Base-by-base conservation (phyloP, 2,329 filamentous ascomycete species). In the Aspergillus transmontanensis region DNA sequence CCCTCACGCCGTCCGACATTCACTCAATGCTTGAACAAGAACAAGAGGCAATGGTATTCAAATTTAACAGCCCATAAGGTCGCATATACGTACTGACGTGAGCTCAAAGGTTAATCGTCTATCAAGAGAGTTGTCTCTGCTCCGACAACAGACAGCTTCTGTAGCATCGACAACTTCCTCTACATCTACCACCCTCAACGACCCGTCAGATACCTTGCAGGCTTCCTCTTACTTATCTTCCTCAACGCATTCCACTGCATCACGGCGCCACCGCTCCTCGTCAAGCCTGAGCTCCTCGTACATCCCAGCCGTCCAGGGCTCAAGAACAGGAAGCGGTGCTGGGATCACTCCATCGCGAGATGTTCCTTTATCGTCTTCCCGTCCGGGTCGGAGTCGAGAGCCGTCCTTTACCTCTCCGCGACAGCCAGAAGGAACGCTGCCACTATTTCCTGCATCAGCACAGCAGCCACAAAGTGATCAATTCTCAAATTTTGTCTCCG, bases 11-110 rank as follows among this genome's bases (percentile, higher is more conserved):
- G 1, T 91, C 93, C 4, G 94, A 98, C 77, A 84, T 98, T 65
- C 93, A 97, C 77, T 84, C 91, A 64, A 88, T 97, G 80, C 84
- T 97, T 30, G 94, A 98, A 79, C 95, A 96, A 78, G 94, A 98
- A 75, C 94, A 98, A 72, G 94, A 98, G 78, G 92, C 93, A 41
- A 90, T 97, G 72, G 94, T 95, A 84, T 67, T 88, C 46, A 81
- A 28, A 11, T 36, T 12, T 21, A 7, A 16, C 43, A 43, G 12
- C 32, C 58, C 46, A 30, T 41, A 14, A 28, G 23, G 9, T 14
- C 32, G 58, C 36, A 2, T 12, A 34, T 23, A 43, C 34, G 23
- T 58, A 48, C 26, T 26, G n/a, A 56, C 23, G 19, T 46, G 28
- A 9, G 28, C 7, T 51, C 14, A 50, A 73, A 94, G 92, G 92